Evolutionary conservation across 139 green algal species (phyloP).

Genomic region (Chlamydomonas urium): DNA sequence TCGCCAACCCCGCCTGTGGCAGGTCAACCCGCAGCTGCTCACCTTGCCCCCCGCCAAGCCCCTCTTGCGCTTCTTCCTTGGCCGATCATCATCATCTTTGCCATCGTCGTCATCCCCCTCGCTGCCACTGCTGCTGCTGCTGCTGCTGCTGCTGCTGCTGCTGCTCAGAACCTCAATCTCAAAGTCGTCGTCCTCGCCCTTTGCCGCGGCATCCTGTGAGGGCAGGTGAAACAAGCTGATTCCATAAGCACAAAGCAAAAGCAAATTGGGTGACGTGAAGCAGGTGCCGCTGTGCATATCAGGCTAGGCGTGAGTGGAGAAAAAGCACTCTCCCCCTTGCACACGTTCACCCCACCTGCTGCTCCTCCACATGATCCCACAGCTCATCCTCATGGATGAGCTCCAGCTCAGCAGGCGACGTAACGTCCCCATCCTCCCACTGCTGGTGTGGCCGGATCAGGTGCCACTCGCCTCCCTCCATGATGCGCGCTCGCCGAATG

Average conservation of each 20-base stretch:
- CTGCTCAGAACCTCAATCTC: too few relatives aligned
- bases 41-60: too few relatives aligned
- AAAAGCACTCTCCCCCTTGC: neutral
- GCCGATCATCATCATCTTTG: too few relatives aligned
- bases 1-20: too few relatives aligned
- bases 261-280: too few relatives aligned
- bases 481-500: slow-evolving; percentile 32
- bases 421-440: slow-evolving; percentile 30
- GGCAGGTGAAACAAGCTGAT: too few relatives aligned
- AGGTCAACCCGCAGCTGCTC: too few relatives aligned
- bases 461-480: slow-evolving; percentile 30
- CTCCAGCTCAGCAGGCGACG: slow-evolving; percentile 33
- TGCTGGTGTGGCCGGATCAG: slow-evolving; percentile 24
- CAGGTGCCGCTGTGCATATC: neutral
- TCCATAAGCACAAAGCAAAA: too few relatives aligned
- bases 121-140: too few relatives aligned
- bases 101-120: too few relatives aligned
- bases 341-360: neutral
- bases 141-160: too few relatives aligned
- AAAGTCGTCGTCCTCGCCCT: neutral
- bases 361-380: neutral
- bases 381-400: slow-evolving; percentile 31
- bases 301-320: neutral
- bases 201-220: neutral
- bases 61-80: too few relatives aligned